Percentiles rank a stretch among this genome's conserved stretches.
These are phyloP conservation scores for Malassezia equina DNA, from an alignment of 1,284 basidiomycete species.

Conservation along the genomic window DNA sequence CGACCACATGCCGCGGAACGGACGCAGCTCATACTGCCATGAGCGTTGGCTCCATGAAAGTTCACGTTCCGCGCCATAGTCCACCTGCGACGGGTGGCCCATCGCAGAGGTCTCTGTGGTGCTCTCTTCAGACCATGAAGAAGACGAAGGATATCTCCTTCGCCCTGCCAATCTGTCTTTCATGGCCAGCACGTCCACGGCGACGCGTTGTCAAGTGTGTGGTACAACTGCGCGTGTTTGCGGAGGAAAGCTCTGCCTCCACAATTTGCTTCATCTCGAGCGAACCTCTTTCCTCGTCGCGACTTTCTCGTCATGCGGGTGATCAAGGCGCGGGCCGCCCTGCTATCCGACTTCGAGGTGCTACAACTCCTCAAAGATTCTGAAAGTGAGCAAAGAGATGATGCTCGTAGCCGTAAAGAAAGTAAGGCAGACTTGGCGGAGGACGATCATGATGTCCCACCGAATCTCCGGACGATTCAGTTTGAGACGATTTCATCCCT, in stretches of 20 bases:
- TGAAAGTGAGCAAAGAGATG: constrained; percentile 61
- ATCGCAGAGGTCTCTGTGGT: too few relatives aligned
- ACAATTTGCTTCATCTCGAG: not conserved
- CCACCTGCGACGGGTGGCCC: too few relatives aligned
- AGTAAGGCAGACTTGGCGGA: constrained; percentile 15
- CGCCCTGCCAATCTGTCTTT: not conserved
- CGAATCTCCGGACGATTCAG: constrained; percentile 77
- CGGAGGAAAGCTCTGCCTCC: not conserved
- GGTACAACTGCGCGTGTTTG: not conserved
- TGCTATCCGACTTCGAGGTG: constrained; percentile 78
- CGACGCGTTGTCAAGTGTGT: not conserved
- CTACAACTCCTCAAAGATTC: constrained; percentile 65
- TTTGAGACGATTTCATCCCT: constrained; percentile 80
- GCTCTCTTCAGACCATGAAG: not conserved
- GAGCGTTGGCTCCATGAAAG: constrained; percentile 41
- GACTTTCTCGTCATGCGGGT: constrained; percentile 54
- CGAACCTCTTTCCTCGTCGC: not conserved
- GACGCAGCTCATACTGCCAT: constrained; percentile 39
- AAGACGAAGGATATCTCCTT: not conserved
- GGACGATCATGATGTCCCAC: constrained; percentile 35
- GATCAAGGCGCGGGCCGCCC: constrained; percentile 63
- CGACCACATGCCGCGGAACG: constrained; percentile 63
- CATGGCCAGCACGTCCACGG: not conserved
- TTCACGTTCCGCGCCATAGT: too few relatives aligned
- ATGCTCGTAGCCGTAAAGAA: constrained; percentile 51